Conservation (phyloP, 331 rosid genomes). For the Quercus phellos region DNA sequence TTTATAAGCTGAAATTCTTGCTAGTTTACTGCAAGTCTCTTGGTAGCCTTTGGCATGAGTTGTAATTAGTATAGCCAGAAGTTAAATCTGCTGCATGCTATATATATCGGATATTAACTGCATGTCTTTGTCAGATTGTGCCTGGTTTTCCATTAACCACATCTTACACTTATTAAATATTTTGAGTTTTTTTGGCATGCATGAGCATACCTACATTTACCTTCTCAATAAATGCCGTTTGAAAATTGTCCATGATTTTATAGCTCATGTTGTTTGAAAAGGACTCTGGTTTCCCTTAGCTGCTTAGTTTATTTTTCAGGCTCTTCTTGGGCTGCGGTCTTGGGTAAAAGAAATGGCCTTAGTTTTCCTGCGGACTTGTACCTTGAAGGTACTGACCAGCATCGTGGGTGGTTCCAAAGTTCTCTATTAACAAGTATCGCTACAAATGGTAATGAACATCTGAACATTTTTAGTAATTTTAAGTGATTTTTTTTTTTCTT, state of each 20-base stretch:
- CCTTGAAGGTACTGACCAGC: constrained; percentile 99
- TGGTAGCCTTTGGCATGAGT: neutral
- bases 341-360: constrained; percentile 63
- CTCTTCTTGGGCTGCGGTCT: constrained; percentile 97
- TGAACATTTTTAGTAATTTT: neutral
- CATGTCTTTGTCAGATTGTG: neutral
- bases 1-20: neutral
- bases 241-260: constrained; percentile 4
- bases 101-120: neutral
- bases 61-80: neutral
- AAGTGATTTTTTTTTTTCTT: neutral
- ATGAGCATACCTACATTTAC: constrained; percentile 11
- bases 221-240: constrained; percentile 1
- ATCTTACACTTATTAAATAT: neutral
- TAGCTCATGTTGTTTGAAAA: constrained; percentile 11
- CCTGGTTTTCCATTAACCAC: too few species aligned
- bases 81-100: neutral
- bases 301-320: constrained; percentile 55
- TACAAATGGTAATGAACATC: constrained; percentile 55
- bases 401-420: constrained; percentile 99
- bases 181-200: neutral
- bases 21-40: neutral
- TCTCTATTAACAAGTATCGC: constrained; percentile 89
- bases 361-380: constrained; percentile 85
- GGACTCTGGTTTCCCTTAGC: constrained; percentile 11